Conservation (phyloP, 1,284 basidiomycete genomes). For the Sporisorium graminicola region DNA sequence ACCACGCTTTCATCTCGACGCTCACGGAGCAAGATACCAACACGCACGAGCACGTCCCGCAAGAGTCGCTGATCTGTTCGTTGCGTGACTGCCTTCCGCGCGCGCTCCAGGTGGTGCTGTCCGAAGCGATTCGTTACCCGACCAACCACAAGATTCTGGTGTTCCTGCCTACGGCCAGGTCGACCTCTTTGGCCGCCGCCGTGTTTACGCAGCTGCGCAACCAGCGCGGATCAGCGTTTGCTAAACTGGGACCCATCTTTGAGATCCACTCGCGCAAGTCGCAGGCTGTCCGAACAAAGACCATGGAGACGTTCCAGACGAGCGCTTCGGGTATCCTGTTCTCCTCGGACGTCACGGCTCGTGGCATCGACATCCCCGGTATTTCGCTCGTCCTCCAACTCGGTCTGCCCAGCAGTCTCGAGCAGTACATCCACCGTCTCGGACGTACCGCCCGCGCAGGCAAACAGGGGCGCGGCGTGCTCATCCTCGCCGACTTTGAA, state of each 20-base stretch:
- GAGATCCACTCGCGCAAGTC: constrained; percentile 60
- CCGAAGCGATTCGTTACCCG: constrained; percentile 66
- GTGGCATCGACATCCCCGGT: constrained; percentile 75
- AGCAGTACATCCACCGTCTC: constrained; percentile 71
- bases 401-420: constrained; percentile 64
- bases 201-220: constrained; percentile 32
- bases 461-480: constrained; percentile 74
- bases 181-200: constrained; percentile 75
- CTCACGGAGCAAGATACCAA: constrained; percentile 76
- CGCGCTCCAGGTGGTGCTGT: constrained; percentile 69
- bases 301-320: constrained; percentile 72
- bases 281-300: constrained; percentile 46
- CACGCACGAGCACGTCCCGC: constrained; percentile 78
- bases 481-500: constrained; percentile 76
- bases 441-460: constrained; percentile 74
- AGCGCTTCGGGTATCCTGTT: constrained; percentile 78
- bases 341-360: constrained; percentile 89
- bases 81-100: constrained; percentile 72
- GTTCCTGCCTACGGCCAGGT: constrained; percentile 80
- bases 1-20: constrained; percentile 77
- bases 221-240: constrained; percentile 22
- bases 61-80: constrained; percentile 67
- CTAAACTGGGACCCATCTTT: constrained; percentile 35
- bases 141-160: constrained; percentile 64
- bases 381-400: constrained; percentile 76